Conservation (phyloP, 2,329 filamentous ascomycete genomes). For the Colletotrichum truncatum region DNA sequence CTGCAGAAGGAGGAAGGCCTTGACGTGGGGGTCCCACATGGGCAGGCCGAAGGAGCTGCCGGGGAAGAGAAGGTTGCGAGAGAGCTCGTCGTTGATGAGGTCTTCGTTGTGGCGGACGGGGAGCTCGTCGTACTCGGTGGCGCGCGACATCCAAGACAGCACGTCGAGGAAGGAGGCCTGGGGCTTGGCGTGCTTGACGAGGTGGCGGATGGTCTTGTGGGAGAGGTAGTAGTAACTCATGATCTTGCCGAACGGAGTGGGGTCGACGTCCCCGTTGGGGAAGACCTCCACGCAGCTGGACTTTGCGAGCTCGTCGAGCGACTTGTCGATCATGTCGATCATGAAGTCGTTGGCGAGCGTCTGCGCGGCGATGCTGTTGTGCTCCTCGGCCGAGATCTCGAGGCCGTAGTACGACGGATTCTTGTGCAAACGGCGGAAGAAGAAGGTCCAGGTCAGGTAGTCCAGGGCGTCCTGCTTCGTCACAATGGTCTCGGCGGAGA, state of each 20-base stretch:
- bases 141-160: conserved; percentile 90
- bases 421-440: conserved; percentile 96
- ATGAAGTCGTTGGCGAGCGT: conserved; percentile 93
- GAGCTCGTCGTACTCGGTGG: conserved; percentile 96
- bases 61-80: conserved; percentile 77
- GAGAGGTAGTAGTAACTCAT: conserved; percentile 99
- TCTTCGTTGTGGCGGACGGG: conserved; percentile 99
- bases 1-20: conserved; percentile 92
- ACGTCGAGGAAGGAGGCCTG: conserved; percentile 83
- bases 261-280: conserved; percentile 87
- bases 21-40: conserved; percentile 99
- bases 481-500: conserved; percentile 89
- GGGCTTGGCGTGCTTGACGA: conserved; percentile 79
- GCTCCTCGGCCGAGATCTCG: conserved; percentile 90
- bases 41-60: conserved; percentile 74
- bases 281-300: conserved; percentile 87
- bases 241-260: conserved; percentile 94
- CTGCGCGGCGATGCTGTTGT: conserved; percentile 87
- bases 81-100: conserved; percentile 91
- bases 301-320: conserved; percentile 80
- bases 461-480: conserved; percentile 98
- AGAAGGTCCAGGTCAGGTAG: conserved; percentile 99
- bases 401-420: conserved; percentile 98
- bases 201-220: conserved; percentile 90
- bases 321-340: conserved; percentile 90